These are phyloP conservation scores for Phytophthora pseudosyringae DNA, from an alignment of 352 stramenopile species.

Conservation along the genomic window DNA sequence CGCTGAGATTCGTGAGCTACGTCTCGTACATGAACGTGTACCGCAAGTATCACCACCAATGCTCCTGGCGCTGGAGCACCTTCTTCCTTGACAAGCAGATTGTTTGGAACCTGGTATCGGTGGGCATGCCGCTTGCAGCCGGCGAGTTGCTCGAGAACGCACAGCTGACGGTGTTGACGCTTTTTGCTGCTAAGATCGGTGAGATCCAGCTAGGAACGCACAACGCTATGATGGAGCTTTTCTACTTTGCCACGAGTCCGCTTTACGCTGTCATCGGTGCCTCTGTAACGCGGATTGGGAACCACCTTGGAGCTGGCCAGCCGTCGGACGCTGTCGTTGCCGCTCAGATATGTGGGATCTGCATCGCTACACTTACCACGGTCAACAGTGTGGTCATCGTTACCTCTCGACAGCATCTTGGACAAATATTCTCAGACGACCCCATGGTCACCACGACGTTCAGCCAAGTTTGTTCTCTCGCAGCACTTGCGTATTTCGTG, in stretches of 20 bases:
- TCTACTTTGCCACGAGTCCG: conserved; percentile 75
- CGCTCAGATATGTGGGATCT: conserved; percentile 53
- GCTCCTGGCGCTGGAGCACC: conserved; percentile 53
- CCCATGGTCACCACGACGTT: conserved; percentile 60
- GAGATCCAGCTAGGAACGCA: conserved; percentile 79
- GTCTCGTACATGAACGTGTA: conserved; percentile 73
- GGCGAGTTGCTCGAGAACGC: conserved; percentile 79
- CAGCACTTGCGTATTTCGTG: conserved; percentile 68
- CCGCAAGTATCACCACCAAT: conserved; percentile 48
- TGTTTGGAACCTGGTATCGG: conserved; percentile 50
- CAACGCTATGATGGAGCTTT: conserved; percentile 88
- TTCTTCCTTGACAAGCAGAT: conserved; percentile 47
- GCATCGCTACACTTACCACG: conserved; percentile 48
- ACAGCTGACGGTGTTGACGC: conserved; percentile 76
- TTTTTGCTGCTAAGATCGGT: conserved; percentile 74
- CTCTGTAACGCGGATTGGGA: conserved; percentile 71
- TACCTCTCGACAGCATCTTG: conserved; percentile 44
- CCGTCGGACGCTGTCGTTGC: conserved; percentile 49
- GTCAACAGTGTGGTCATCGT: conserved; percentile 60
- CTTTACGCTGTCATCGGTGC: conserved; percentile 79
- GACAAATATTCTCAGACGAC: conserved; percentile 76
- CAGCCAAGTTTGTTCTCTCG: conserved; percentile 57
- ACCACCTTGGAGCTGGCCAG: conserved; percentile 63
- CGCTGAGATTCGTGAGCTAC: conserved; percentile 56
- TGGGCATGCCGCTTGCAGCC: conserved; percentile 61